Base-by-base conservation (phyloP, 2,329 filamentous ascomycete species). In the Colletotrichum magnum region DNA sequence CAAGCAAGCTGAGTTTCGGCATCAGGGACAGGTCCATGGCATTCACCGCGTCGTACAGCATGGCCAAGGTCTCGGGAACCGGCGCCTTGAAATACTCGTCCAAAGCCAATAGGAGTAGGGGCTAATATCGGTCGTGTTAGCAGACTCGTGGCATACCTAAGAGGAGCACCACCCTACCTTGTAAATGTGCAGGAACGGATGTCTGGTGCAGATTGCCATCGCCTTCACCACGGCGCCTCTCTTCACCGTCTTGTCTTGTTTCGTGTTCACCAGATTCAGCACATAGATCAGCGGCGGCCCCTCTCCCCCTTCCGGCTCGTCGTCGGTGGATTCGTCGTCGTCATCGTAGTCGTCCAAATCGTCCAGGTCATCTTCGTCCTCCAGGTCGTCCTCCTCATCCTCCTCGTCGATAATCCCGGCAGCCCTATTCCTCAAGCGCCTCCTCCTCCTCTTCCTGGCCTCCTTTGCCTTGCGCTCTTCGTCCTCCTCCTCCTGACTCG, bases 181-280 rank as follows among this genome's bases (percentile, higher is more conserved):
- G 85, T 99, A 99, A 72, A 99, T 99, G 81, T 99, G 96, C 73
- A 99, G 84, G 81, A 99, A 99, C 3, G 96, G 95, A 84, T 99
- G 96, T 51, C 96, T 88, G 7, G 96, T 99, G 84, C 96, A 99
- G 74, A 99, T 98, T 36, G 96, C 96, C 96, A 99, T 99, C 50
- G 96, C 94, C 79, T 98, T 98, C 68, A 98, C 95, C 58, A 98
- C 88, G 21, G 96, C 96, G 68, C 96, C 96, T 87, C 96, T 91
- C 82, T 96, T 97, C 56, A 94, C 94, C 21, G 92, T 92, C 77
- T 93, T 95, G 83, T 99, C 96, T 79, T 97, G 94, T 80, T 98
- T 98, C 7, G 95, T 99, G 79, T 99, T 98, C 74, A 99, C 96
- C 77, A 99, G 83, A 79, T 99, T 99, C 73, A 99, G 85, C 59